Conservation (phyloP, 2,329 filamentous ascomycete species). For the Cephalotrichum gorgonifer region DNA sequence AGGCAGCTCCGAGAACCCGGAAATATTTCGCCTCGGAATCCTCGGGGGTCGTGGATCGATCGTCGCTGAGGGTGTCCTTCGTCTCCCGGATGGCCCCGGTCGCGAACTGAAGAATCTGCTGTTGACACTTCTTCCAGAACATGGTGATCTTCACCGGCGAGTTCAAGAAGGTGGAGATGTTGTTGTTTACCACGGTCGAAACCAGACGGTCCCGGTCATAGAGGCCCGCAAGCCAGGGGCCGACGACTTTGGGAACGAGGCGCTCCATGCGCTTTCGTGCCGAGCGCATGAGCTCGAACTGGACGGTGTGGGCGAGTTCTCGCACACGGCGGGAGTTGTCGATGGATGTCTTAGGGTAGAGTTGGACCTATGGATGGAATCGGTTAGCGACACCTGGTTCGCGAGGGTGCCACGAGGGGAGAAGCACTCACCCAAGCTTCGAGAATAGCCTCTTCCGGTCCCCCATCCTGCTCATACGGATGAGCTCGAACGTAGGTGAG, state of each 20-base stretch:
- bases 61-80: slow-evolving; percentile 74
- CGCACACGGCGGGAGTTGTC: slow-evolving; percentile 82
- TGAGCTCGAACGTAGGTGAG: slow-evolving; percentile 49
- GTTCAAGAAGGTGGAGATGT: slow-evolving; percentile 64
- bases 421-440: slow-evolving; percentile 66
- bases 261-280: slow-evolving; percentile 76
- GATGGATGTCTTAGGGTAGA: slow-evolving; percentile 84
- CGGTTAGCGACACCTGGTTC: not conserved
- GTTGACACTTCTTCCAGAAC: slow-evolving; percentile 75
- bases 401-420: not conserved
- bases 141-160: slow-evolving; percentile 67
- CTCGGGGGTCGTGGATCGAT: slow-evolving; percentile 71
- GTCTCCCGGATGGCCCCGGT: slow-evolving; percentile 73
- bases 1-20: slow-evolving; percentile 52
- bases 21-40: slow-evolving; percentile 81
- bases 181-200: slow-evolving; percentile 65
- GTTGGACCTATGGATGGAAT: slow-evolving; percentile 52
- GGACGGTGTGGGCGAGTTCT: slow-evolving; percentile 71
- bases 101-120: slow-evolving; percentile 72
- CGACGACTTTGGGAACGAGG: slow-evolving; percentile 66
- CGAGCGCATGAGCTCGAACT: slow-evolving; percentile 50
- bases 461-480: slow-evolving; percentile 43
- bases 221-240: slow-evolving; percentile 81
- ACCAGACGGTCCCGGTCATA: slow-evolving; percentile 78
- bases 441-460: slow-evolving; percentile 70